phyloP scores from a whole-genome alignment of 2,329 filamentous ascomycete species.

The Colletotrichum costaricense region DNA sequence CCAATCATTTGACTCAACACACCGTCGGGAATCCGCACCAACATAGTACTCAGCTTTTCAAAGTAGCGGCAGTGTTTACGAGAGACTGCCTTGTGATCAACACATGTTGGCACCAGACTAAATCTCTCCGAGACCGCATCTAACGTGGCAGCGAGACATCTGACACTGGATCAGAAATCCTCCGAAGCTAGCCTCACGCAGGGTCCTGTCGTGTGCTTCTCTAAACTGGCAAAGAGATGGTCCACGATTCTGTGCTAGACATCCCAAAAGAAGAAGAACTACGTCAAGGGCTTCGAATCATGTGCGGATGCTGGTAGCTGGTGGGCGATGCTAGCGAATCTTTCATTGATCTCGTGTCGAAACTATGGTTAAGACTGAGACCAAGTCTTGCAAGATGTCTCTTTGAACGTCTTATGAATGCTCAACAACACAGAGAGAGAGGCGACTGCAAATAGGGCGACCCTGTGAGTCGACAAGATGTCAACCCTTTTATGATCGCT shows the following conservation, averaged over 20 bases:
- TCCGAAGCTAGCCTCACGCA: slow-evolving; percentile 19
- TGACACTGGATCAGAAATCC: slow-evolving; percentile 12
- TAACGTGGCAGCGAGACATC: not conserved
- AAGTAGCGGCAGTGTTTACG: not conserved
- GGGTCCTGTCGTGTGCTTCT: slow-evolving; percentile 12
- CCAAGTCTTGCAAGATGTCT: not conserved
- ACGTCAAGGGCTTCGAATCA: not conserved
- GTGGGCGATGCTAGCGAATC: not conserved
- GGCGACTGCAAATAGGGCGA: too few relatives aligned
- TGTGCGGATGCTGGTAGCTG: too few relatives aligned
- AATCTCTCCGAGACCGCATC: not conserved
- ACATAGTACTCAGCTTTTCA: too few relatives aligned
- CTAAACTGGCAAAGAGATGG: not conserved
- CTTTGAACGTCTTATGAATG: not conserved
- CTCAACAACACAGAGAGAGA: not conserved
- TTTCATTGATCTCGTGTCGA: not conserved
- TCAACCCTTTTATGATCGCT: not conserved
- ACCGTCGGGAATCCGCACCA: not conserved
- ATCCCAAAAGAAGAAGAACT: not conserved
- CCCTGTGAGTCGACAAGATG: not conserved
- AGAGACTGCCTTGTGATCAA: slow-evolving; percentile 4
- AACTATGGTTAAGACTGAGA: not conserved
- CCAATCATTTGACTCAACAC: slow-evolving; percentile 9
- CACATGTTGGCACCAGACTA: not conserved
- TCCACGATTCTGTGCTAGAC: not conserved